A percentile compares a stretch with the other conserved stretches of the same genome.
Evolutionary conservation across 352 stramenopile genomes (phyloP).

Genomic region (Phytophthora capsici): DNA sequence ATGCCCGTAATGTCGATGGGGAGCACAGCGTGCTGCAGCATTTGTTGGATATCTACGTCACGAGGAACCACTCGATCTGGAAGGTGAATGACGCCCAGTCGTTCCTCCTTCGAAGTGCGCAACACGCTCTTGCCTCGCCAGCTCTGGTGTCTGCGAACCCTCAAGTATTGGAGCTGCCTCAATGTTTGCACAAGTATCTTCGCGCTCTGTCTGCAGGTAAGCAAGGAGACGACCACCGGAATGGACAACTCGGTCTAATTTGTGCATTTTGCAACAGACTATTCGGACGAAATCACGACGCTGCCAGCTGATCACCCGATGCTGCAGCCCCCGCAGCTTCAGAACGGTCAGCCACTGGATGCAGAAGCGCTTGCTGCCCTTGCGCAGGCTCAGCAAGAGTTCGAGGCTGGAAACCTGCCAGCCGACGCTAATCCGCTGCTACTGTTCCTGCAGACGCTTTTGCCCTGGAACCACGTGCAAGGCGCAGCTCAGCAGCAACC

Average conservation of each 20-base stretch:
- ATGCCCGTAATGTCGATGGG: constrained; percentile 65
- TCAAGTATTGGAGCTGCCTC: constrained; percentile 66
- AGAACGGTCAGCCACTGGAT: constrained; percentile 68
- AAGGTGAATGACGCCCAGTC: constrained; percentile 82
- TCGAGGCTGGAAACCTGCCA: constrained; percentile 73
- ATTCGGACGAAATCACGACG: constrained; percentile 89
- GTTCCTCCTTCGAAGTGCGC: constrained; percentile 71
- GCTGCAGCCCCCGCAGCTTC: constrained; percentile 73
- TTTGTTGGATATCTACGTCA: constrained; percentile 84
- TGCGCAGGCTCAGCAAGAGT: constrained; percentile 63
- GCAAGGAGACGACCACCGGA: constrained; percentile 26
- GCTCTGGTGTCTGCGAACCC: constrained; percentile 53
- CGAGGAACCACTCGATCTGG: constrained; percentile 79
- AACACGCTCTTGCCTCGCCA: constrained; percentile 66
- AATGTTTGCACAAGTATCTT: constrained; percentile 76
- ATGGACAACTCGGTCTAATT: background rate
- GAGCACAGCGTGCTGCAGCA: constrained; percentile 66
- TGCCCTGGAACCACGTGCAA: constrained; percentile 88
- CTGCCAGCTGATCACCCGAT: constrained; percentile 85
- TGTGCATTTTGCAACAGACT: constrained; percentile 50
- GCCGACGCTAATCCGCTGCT: constrained; percentile 83
- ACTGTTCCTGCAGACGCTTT: constrained; percentile 84
- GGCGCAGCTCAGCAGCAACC: constrained; percentile 44
- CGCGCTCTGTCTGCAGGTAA: constrained; percentile 68
- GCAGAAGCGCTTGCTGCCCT: constrained; percentile 60